Evolutionary conservation across 441 rosid species (phyloP), one percentile per base, ranked within the genome.

Genomic region (Heliophila coronopifolia): DNA sequence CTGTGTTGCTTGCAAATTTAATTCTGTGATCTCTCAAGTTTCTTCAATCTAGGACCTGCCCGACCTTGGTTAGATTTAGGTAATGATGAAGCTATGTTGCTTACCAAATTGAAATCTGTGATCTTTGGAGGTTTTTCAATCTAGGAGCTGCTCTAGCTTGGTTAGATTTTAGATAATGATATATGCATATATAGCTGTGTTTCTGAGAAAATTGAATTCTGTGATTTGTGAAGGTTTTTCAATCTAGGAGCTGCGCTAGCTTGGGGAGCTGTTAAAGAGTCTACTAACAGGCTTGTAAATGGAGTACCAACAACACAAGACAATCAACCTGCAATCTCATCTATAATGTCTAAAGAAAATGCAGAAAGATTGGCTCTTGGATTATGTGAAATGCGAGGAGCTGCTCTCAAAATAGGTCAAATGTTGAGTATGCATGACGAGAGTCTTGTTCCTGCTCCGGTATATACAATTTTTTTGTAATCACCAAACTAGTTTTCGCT

Each of bases 371-470:
- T 91, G 72, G 94, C 96, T 48, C 80, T 81, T 44, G 85, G 91
- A 5, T 56, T 87, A 13, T 91, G 96, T 69, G 77, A 87, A 73
- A 84, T 87, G 96, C 98, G 94, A 61, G 98, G 98, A 32, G 98
- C 98, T 35, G 98, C 96, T 1, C 93, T 91, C 39, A 91, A 91
- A 60, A 40, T 91, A 9, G 98, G 98, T 5, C 96, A 91, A 67
- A 91, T 87, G 98, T 68, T 91, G 69, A 91, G 98, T 64, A 91
- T 87, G 46, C 98, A 87, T 59, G 96, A 91, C 45, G 95, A 91
- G 72, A 80, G 86, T 61, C 94, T 91, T 38, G 93, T 91, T 64
- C 98, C 98, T 58, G 96, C 98, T 30, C 98, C 91, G 83, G 95
- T 87, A 70, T 0, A 37, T 34, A 17, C 19, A 2, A 1, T 19